Base-by-base conservation (phyloP, 768 basidiomycete species). In the Baorangia bicolor region DNA sequence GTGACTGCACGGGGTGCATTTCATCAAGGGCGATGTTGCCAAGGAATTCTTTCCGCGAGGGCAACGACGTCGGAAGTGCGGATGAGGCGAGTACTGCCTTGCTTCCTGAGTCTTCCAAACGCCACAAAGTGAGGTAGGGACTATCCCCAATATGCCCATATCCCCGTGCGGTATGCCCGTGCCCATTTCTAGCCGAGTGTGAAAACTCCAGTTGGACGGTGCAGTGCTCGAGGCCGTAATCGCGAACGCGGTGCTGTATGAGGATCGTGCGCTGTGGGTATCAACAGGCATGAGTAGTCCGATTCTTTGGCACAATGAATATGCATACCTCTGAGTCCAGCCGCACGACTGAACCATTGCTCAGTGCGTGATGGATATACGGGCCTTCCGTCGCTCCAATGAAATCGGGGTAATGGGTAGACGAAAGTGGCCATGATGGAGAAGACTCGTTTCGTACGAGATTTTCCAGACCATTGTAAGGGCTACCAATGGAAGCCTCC, bases 361-460 rank as follows among this genome's bases (percentile, higher is more conserved):
- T 31, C n/a, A 68, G 51, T 11, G 39, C 41, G 11, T 52, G 59
- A 30, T 59, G 40, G 33, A 67, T 13, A 18, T 46, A 10, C 5
- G 39, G 3, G 4, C 39, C 58, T 16, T 61, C 61, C 7, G 57
- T 61, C 2, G 57, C 46, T 20, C 55, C 63, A 6, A 65, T 14
- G 37, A 69, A 67, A 51, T 69, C 64, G 4, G 61, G 61, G n/a
- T 60, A 50, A 52, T 57, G 57, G 13, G 14, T 63, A n/a, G 64
- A 61, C 5, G 55, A 55, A 34, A 67, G 57, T 6, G 66, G 66
- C 67, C 66, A 67, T 16, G 50, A 66, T 16, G 64, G 64, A 5
- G 66, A 69, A n/a, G 67, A 66, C 21, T 55, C 57, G n/a, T 67
- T 67, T 14, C 66, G 64, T 18, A 53, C n/a, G 7, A 67, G 49